These are phyloP conservation scores for Peronospora farinosa DNA, from an alignment of 352 stramenopile species.

Conservation along the genomic window DNA sequence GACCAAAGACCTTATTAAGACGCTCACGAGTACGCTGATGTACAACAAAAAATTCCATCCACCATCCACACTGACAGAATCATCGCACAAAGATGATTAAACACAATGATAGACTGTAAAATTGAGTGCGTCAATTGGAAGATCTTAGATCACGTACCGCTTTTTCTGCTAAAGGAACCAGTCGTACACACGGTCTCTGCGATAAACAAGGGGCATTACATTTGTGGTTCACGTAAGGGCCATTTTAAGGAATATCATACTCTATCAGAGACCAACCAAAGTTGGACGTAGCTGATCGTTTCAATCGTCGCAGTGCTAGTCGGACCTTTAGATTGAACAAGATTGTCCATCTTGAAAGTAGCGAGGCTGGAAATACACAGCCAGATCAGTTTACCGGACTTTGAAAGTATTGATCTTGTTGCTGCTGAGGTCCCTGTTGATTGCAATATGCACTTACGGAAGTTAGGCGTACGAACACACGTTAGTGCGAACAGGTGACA, in stretches of 20 bases:
- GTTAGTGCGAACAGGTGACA: neutral
- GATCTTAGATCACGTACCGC: constrained; percentile 10
- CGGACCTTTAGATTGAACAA: constrained; percentile 21
- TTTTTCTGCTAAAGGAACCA: constrained; percentile 16
- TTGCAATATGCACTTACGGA: neutral
- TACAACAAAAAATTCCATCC: constrained; percentile 17
- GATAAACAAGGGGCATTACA: neutral
- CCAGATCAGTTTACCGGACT: constrained; percentile 23
- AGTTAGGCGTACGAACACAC: neutral
- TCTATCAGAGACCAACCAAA: constrained; percentile 35
- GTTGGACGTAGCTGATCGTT: constrained; percentile 21
- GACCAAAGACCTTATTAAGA: constrained; percentile 37
- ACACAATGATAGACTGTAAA: neutral
- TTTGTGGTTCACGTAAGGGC: neutral
- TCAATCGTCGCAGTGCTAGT: constrained; percentile 20
- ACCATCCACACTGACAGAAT: constrained; percentile 13
- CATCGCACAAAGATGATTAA: neutral
- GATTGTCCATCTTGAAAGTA: constrained; percentile 26
- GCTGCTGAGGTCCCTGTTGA: constrained; percentile 29
- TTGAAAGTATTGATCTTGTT: constrained; percentile 31
- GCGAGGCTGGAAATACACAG: constrained; percentile 17
- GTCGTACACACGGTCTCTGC: constrained; percentile 17
- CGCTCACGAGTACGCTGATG: constrained; percentile 27
- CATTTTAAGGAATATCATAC: constrained; percentile 6
- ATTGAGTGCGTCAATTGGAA: neutral